These are phyloP conservation scores for Exophiala sp. DNA, from an alignment of 2,329 filamentous ascomycete species.

Conservation along the genomic window DNA sequence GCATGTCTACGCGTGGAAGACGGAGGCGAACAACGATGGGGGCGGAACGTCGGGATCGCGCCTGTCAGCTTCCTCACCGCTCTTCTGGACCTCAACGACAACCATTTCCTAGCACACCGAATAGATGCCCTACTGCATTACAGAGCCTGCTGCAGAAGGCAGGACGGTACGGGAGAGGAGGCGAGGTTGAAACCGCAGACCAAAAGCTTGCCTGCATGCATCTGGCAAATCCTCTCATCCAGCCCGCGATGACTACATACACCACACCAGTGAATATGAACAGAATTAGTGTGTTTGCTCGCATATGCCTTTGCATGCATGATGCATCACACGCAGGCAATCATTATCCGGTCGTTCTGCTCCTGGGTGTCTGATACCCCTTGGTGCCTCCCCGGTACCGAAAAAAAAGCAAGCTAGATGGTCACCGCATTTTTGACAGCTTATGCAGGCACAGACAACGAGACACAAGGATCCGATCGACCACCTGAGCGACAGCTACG, in stretches of 20 bases:
- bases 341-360: too few relatives aligned
- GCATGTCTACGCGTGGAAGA: slow-evolving; percentile 13
- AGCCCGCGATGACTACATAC: too few relatives aligned
- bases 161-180: too few relatives aligned
- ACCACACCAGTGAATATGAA: too few relatives aligned
- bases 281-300: too few relatives aligned
- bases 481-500: too few relatives aligned
- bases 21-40: neutral
- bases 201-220: slow-evolving; percentile 1
- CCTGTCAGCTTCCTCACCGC: slow-evolving; percentile 22
- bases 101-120: too few relatives aligned
- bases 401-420: slow-evolving; percentile 11
- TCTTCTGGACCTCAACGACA: slow-evolving; percentile 21
- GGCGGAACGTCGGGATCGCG: neutral
- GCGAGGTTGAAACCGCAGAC: too few relatives aligned
- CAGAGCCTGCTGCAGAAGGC: too few relatives aligned
- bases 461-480: slow-evolving; percentile 8
- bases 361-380: too few relatives aligned
- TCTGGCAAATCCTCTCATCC: neutral
- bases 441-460: neutral
- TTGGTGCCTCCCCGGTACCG: neutral
- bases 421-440: slow-evolving; percentile 25
- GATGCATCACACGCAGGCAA: slow-evolving; percentile 9
- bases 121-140: neutral
- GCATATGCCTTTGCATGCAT: slow-evolving; percentile 10